phyloP scores from a whole-genome alignment of 225 moss, liverwort and hornwort species.

The Pseudoscleropodium purum region DNA sequence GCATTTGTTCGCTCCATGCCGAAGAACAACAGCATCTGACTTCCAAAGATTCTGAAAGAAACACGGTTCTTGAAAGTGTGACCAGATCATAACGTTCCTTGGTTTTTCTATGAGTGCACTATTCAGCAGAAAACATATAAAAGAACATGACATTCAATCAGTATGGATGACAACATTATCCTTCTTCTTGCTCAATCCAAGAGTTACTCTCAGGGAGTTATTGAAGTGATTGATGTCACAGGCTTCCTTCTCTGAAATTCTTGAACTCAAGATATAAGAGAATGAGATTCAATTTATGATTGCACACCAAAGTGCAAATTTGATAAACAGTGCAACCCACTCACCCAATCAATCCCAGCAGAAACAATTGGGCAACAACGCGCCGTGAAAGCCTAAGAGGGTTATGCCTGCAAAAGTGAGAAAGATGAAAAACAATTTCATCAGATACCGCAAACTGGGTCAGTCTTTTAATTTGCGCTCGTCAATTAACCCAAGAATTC shows the following conservation, averaged over 20 bases:
- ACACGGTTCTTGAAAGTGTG: not conserved
- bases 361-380: conserved; percentile 38
- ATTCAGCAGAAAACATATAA: not conserved
- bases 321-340: not conserved
- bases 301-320: not conserved
- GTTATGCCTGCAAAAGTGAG: conserved; percentile 35
- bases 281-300: not conserved
- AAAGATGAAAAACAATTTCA: not conserved
- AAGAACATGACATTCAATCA: not conserved
- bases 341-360: conserved; percentile 71
- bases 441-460: not conserved
- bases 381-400: conserved; percentile 39
- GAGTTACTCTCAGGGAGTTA: not conserved
- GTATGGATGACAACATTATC: not conserved
- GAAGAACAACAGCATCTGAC: conserved; percentile 56
- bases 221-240: not conserved
- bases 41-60: conserved; percentile 62
- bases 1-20: conserved; percentile 56
- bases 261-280: not conserved
- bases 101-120: not conserved
- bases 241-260: not conserved
- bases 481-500: not conserved
- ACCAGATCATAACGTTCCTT: not conserved
- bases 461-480: not conserved
- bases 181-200: not conserved